A percentile compares a stretch with the other conserved stretches of the same genome.
phyloP scores from a whole-genome alignment of 2,329 filamentous ascomycete species.

The Calonectria pseudoturangicola region DNA sequence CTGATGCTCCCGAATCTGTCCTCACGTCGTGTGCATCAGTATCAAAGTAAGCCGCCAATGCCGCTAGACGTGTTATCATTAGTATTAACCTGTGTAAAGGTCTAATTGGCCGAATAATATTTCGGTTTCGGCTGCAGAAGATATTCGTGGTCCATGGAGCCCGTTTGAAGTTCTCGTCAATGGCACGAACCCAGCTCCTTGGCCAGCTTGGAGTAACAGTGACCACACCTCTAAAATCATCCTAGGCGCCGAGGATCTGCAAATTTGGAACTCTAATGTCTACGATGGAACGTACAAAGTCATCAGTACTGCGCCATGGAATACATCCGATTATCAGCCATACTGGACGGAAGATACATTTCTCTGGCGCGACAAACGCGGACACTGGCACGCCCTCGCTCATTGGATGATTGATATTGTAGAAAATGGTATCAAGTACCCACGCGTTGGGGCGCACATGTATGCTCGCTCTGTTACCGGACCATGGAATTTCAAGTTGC shows the following conservation, averaged over 20 bases:
- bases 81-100: neutral
- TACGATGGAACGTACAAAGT: neutral
- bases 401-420: constrained; percentile 22
- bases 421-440: constrained; percentile 8
- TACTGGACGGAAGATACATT: constrained; percentile 18
- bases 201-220: neutral
- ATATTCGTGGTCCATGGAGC: constrained; percentile 47
- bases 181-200: constrained; percentile 60
- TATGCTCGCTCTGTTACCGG: constrained; percentile 11
- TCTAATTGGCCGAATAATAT: constrained; percentile 45
- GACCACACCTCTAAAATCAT: neutral
- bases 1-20: neutral
- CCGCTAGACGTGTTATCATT: no score
- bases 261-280: constrained; percentile 1
- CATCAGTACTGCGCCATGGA: constrained; percentile 2
- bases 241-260: neutral
- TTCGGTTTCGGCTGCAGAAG: constrained; percentile 49
- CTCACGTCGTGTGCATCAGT: constrained; percentile 9
- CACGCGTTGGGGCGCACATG: constrained; percentile 16
- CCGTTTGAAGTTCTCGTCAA: constrained; percentile 39
- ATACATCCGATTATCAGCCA: constrained; percentile 7
- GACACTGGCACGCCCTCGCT: constrained; percentile 1
- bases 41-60: neutral
- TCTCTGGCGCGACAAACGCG: constrained; percentile 6
- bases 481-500: constrained; percentile 3